Evolutionary conservation across 129 eudicot genomes (phyloP).

Genomic region (Tanacetum coccineum): DNA sequence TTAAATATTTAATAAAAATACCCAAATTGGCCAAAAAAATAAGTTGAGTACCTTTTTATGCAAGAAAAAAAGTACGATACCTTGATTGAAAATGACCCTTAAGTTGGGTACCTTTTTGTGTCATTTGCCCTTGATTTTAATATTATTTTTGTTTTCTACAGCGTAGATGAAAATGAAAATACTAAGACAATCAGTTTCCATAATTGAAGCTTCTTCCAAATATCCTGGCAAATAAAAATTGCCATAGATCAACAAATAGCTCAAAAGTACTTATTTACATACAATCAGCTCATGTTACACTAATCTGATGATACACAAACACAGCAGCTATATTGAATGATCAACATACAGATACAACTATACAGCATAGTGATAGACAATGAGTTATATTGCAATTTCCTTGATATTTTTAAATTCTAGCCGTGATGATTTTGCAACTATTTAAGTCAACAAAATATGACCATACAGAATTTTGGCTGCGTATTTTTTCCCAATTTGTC

Average conservation of each 20-base stretch:
- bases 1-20: too few relatives aligned
- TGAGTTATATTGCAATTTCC: background rate
- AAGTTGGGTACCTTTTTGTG: too few relatives aligned
- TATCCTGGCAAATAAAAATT: constrained; percentile 53
- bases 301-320: too few relatives aligned
- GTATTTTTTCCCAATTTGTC: constrained; percentile 31
- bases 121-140: too few relatives aligned
- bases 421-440: constrained; percentile 6
- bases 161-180: constrained; percentile 86
- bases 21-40: too few relatives aligned
- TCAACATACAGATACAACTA: too few relatives aligned
- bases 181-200: constrained; percentile 86
- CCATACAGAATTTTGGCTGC: constrained; percentile 18
- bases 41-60: too few relatives aligned
- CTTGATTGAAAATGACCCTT: too few relatives aligned
- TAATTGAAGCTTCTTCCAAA: constrained; percentile 73
- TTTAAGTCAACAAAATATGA: constrained; percentile 29
- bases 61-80: too few relatives aligned
- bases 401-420: constrained; percentile 9
- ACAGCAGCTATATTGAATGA: too few relatives aligned
- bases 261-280: background rate
- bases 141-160: too few relatives aligned
- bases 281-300: background rate
- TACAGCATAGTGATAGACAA: background rate
- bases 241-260: constrained; percentile 19